Evolutionary conservation across 352 stramenopile genomes (phyloP).

Genomic region (Pythium graminicola): DNA sequence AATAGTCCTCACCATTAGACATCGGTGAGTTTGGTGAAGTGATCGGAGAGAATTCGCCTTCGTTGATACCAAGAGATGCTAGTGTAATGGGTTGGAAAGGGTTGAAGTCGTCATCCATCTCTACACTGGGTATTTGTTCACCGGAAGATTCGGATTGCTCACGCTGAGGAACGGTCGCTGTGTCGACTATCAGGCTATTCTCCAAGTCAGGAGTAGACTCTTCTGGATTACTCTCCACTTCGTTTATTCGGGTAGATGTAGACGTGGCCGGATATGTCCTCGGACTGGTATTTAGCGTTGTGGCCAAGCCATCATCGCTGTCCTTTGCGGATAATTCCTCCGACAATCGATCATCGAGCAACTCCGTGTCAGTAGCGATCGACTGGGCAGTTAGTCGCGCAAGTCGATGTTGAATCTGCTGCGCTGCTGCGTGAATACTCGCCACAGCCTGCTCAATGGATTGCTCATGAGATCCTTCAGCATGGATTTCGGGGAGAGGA

Average conservation of each 20-base stretch:
- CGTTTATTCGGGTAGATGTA: no score
- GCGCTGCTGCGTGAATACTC: conserved; percentile 13
- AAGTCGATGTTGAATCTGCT: conserved; percentile 12
- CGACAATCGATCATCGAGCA: background rate
- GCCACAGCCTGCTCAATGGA: conserved; percentile 13
- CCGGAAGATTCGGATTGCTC: background rate
- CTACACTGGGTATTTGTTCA: no score
- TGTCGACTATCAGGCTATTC: no score
- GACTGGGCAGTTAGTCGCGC: conserved; percentile 3
- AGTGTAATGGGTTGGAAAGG: conserved; percentile 34
- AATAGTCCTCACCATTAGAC: no score
- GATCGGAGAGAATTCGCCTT: conserved; percentile 37
- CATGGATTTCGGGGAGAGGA: background rate
- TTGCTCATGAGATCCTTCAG: background rate
- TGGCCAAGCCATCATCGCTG: background rate
- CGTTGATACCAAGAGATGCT: conserved; percentile 35
- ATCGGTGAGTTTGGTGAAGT: no score
- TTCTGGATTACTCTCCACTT: no score
- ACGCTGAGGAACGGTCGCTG: no score
- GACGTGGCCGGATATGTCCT: background rate
- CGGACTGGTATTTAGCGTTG: background rate
- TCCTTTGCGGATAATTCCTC: background rate
- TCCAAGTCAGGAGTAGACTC: no score
- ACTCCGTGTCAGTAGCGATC: background rate
- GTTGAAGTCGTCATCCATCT: background rate